Percentiles rank a stretch among this genome's conserved stretches.
phyloP scores from a whole-genome alignment of 179 eudicot species.

The Carnegiea gigantea region DNA sequence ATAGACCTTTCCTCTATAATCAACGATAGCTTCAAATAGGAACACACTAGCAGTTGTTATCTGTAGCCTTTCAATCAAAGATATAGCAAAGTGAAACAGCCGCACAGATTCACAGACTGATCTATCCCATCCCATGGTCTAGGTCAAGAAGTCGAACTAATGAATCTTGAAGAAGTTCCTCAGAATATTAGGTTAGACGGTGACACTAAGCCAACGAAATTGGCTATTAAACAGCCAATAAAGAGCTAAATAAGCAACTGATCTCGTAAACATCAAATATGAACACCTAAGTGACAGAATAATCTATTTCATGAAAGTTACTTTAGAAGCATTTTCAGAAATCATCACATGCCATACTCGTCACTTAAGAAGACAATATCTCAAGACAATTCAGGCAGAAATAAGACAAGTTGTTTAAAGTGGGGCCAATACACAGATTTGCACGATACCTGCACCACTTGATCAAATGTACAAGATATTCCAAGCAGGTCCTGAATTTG shows the following conservation, averaged over 20 bases:
- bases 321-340: neutral
- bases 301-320: neutral
- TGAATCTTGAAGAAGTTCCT: neutral
- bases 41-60: neutral
- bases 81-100: constrained; percentile 1
- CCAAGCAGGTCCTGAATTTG: constrained; percentile 92
- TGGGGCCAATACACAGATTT: constrained; percentile 6
- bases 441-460: constrained; percentile 78
- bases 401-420: neutral
- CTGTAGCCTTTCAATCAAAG: neutral
- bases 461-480: constrained; percentile 91
- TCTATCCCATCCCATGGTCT: neutral
- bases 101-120: neutral
- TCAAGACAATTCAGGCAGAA: neutral
- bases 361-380: neutral
- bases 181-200: neutral
- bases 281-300: neutral
- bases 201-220: neutral
- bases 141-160: neutral
- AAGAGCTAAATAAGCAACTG: neutral
- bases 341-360: constrained; percentile 2
- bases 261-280: neutral
- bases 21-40: neutral
- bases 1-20: neutral
- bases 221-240: neutral